phyloP scores from a whole-genome alignment of 371 early-diverging fungal species.

The Mucor plumbeus region DNA sequence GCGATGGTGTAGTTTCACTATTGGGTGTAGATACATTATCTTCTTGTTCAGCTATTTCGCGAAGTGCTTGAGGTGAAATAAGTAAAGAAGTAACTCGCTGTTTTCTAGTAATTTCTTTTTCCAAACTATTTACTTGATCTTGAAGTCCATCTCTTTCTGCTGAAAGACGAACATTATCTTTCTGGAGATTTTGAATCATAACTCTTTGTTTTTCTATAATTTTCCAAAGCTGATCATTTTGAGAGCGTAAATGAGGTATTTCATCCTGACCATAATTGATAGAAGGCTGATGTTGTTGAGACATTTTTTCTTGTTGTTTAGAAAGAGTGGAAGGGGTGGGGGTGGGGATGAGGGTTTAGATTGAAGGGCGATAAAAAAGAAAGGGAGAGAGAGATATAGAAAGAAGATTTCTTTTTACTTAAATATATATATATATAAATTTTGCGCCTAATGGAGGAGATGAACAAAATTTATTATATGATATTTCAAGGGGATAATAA shows the following conservation, averaged over 20 bases:
- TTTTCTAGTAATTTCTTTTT: conserved; percentile 34
- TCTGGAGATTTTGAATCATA: conserved; percentile 79
- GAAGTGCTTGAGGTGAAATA: conserved; percentile 37
- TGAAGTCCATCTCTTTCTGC: conserved; percentile 62
- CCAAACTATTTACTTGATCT: conserved; percentile 39
- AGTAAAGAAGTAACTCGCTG: conserved; percentile 33
- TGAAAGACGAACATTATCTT: conserved; percentile 57
- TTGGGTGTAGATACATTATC: conserved; percentile 25
- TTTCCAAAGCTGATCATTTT: conserved; percentile 90
- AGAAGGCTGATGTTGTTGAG: not conserved
- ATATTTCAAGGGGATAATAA: not conserved
- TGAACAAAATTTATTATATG: too few species aligned
- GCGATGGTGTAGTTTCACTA: conserved; percentile 26
- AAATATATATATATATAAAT: not conserved
- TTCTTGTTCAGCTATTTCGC: conserved; percentile 37
- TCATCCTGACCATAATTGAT: conserved; percentile 32
- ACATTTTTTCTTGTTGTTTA: not conserved
- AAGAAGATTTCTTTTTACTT: not conserved
- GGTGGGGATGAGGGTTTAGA: too few species aligned
- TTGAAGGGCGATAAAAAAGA: not conserved
- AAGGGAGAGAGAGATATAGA: not conserved
- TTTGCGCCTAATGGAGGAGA: too few species aligned
- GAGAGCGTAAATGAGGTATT: conserved; percentile 45
- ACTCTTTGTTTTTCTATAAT: conserved; percentile 87
- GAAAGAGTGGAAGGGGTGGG: conserved; percentile 5